Percentiles rank a stretch among this genome's conserved stretches.
Conservation (phyloP, 495 filamentous ascomycete genomes). For the Rostrohypoxylon terebratum region DNA sequence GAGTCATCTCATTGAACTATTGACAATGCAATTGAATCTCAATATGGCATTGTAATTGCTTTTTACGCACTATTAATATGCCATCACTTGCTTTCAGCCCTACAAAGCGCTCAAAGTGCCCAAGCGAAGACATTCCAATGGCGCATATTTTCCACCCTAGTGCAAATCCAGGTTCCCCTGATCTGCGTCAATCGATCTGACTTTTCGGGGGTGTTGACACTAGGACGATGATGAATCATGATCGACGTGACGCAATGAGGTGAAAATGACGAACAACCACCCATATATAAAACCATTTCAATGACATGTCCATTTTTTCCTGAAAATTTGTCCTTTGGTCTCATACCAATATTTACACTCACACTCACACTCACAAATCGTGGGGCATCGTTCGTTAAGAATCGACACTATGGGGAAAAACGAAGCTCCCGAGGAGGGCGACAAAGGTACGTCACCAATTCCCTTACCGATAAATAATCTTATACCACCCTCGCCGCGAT, state of each 20-base stretch:
- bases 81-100: background rate
- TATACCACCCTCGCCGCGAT: too few relatives aligned
- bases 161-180: constrained; percentile 6
- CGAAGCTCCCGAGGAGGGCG: constrained; percentile 37
- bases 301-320: background rate
- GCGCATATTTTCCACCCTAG: constrained; percentile 1
- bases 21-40: too few relatives aligned
- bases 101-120: background rate
- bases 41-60: background rate
- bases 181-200: constrained; percentile 10
- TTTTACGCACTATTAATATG: background rate
- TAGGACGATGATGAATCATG: constrained; percentile 46
- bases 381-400: background rate
- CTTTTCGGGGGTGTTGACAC: constrained; percentile 16
- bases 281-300: background rate
- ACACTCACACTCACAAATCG: background rate
- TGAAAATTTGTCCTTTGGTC: background rate
- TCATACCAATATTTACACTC: background rate
- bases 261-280: constrained; percentile 8
- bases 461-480: background rate
- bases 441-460: constrained; percentile 36
- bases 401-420: constrained; percentile 13
- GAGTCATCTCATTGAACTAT: background rate
- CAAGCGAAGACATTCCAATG: constrained; percentile 5
- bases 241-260: constrained; percentile 38